Conservation (phyloP, 768 basidiomycete species). For the Russula emetica region DNA sequence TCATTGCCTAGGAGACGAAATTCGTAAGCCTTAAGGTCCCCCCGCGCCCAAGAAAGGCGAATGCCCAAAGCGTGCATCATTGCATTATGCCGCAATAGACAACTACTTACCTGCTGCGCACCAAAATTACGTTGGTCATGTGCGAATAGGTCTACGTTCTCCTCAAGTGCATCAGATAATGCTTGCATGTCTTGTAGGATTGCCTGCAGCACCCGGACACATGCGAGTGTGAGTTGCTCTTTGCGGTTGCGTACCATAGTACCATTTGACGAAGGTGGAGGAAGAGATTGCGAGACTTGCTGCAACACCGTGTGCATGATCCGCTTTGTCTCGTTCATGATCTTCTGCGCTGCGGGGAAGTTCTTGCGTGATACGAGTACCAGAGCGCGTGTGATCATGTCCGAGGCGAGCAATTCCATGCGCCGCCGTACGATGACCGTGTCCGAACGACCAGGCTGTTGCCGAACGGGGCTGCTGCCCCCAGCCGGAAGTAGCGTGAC, state of each 20-base stretch:
- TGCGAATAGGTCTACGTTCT: constrained; percentile 88
- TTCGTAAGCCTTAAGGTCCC: constrained; percentile 5
- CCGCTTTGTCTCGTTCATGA: constrained; percentile 85
- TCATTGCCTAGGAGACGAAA: constrained; percentile 70
- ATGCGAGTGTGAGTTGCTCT: constrained; percentile 66
- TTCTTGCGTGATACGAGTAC: constrained; percentile 91
- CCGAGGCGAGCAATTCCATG: constrained; percentile 94
- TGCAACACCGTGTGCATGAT: constrained; percentile 90
- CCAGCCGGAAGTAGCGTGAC: constrained; percentile 75
- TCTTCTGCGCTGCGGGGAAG: constrained; percentile 83
- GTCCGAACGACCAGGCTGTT: constrained; percentile 49
- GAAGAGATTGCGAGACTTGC: constrained; percentile 70
- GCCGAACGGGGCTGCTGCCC: constrained; percentile 33
- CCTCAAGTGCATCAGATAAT: constrained; percentile 81
- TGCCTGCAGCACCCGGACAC: constrained; percentile 78
- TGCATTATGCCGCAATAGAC: not conserved
- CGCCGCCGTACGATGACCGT: constrained; percentile 87
- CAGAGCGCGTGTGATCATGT: constrained; percentile 94
- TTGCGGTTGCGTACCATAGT: constrained; percentile 65
- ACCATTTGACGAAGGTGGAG: constrained; percentile 45
- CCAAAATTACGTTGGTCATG: constrained; percentile 93
- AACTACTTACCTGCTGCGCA: constrained; percentile 78
- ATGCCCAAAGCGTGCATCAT: not conserved
- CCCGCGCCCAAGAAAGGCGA: not conserved
- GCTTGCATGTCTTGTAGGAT: constrained; percentile 85